Percentiles rank a stretch among this genome's conserved stretches.
phyloP scores from a whole-genome alignment of 306 rosid species.

The Lathyrus oleraceus region DNA sequence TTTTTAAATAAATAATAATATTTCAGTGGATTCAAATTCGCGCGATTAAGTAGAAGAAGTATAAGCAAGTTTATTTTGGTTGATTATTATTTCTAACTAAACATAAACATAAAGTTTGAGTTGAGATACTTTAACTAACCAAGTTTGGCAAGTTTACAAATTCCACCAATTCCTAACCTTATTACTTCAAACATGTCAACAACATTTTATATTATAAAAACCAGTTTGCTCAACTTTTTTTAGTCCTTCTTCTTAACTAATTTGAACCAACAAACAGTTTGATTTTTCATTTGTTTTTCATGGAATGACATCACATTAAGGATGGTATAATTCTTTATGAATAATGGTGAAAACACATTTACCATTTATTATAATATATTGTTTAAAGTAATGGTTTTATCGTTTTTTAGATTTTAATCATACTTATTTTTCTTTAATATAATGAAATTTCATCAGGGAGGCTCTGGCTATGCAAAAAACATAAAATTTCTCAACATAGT shows the following conservation, averaged over 20 bases:
- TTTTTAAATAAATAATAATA: no score
- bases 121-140: constrained; percentile 31
- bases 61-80: background rate
- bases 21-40: no score
- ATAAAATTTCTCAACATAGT: constrained; percentile 54
- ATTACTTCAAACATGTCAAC: constrained; percentile 28
- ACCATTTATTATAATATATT: background rate
- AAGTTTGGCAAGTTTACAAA: constrained; percentile 15
- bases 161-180: constrained; percentile 41
- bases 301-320: background rate
- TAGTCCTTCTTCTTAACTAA: constrained; percentile 17
- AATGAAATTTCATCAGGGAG: no score
- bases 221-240: constrained; percentile 26
- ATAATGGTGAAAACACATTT: background rate
- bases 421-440: no score
- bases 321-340: background rate
- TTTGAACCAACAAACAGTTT: background rate
- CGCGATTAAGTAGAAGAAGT: no score
- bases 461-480: constrained; percentile 69
- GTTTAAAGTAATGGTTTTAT: no score
- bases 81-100: constrained; percentile 12
- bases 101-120: constrained; percentile 12
- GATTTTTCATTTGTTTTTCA: background rate
- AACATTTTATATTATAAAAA: background rate
- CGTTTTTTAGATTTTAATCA: no score